These are phyloP conservation scores for Rubia yunnanensis DNA, from an alignment of 257 asterid genomes.

Conservation along the genomic window DNA sequence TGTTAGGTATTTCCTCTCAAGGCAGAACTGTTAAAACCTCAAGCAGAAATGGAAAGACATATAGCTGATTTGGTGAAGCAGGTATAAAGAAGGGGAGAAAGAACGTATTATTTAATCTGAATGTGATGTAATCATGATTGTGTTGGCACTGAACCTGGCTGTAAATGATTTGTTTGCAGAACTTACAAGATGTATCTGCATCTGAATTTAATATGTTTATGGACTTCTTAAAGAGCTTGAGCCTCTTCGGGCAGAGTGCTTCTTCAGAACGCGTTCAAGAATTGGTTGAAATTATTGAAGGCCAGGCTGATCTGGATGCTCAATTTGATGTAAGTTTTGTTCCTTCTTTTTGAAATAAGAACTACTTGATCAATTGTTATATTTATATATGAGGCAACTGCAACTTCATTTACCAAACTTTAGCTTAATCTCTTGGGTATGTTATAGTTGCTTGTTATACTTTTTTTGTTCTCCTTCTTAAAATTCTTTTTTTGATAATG, in stretches of 20 bases:
- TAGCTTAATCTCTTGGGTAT: neutral
- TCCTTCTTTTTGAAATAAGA: neutral
- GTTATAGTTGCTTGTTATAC: neutral
- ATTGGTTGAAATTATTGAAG: constrained; percentile 94
- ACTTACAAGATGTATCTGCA: constrained; percentile 88
- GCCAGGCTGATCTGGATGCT: constrained; percentile 97
- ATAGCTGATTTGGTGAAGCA: constrained; percentile 78
- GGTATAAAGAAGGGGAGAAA: constrained; percentile 26
- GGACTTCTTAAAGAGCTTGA: constrained; percentile 86
- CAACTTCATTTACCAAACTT: neutral
- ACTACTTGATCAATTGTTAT: neutral
- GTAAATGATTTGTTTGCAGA: constrained; percentile 42
- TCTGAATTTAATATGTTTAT: constrained; percentile 78
- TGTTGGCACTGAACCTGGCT: constrained; percentile 1
- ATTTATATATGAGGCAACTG: neutral
- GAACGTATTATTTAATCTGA: neutral
- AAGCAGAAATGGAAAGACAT: constrained; percentile 85
- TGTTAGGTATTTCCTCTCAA: constrained; percentile 84
- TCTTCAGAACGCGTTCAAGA: constrained; percentile 81
- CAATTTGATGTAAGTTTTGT: constrained; percentile 63
- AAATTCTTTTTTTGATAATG: neutral
- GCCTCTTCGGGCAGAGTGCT: constrained; percentile 75
- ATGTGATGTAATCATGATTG: neutral
- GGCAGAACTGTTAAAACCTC: constrained; percentile 71
- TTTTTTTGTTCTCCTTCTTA: neutral